Percentiles rank a stretch among this genome's conserved stretches.
Conservation (phyloP, 2,329 filamentous ascomycete genomes). For the Cladosporium sp. region DNA sequence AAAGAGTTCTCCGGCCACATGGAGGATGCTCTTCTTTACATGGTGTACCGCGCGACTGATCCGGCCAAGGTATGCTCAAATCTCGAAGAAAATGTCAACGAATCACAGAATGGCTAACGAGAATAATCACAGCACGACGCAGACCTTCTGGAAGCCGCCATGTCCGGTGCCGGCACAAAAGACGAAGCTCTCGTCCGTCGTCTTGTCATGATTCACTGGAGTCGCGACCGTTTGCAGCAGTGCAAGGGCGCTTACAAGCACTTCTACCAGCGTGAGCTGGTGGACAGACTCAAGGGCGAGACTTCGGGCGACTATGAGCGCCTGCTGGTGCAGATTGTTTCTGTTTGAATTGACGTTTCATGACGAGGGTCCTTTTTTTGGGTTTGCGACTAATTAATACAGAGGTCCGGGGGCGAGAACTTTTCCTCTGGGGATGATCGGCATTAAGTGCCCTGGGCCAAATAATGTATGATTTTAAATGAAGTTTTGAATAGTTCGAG, state of each 20-base stretch:
- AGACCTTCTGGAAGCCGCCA: slow-evolving; percentile 73
- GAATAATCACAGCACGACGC: slow-evolving; percentile 62
- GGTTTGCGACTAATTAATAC: no score
- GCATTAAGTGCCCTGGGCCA: no score
- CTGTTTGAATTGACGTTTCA: background rate
- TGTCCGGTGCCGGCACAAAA: slow-evolving; percentile 84
- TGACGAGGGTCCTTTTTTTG: no score
- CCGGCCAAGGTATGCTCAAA: slow-evolving; percentile 51
- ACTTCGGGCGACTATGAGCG: slow-evolving; percentile 79
- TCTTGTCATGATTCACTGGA: slow-evolving; percentile 82
- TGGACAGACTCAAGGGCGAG: slow-evolving; percentile 70
- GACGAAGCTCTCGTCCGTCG: slow-evolving; percentile 73
- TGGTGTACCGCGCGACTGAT: slow-evolving; percentile 73
- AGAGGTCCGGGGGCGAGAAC: no score
- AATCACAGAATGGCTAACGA: background rate
- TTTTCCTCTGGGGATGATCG: no score
- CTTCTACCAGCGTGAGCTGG: slow-evolving; percentile 64
- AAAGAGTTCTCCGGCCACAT: slow-evolving; percentile 90
- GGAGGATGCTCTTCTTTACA: slow-evolving; percentile 75
- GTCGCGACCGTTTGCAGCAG: slow-evolving; percentile 66
- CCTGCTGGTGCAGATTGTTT: slow-evolving; percentile 61
- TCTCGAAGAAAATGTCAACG: no score
- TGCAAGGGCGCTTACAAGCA: slow-evolving; percentile 75
- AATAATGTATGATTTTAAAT: background rate
- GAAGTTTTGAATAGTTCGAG: no score